Base-by-base conservation (phyloP, 2,329 filamentous ascomycete species). In the Colletotrichum eleusines region DNA sequence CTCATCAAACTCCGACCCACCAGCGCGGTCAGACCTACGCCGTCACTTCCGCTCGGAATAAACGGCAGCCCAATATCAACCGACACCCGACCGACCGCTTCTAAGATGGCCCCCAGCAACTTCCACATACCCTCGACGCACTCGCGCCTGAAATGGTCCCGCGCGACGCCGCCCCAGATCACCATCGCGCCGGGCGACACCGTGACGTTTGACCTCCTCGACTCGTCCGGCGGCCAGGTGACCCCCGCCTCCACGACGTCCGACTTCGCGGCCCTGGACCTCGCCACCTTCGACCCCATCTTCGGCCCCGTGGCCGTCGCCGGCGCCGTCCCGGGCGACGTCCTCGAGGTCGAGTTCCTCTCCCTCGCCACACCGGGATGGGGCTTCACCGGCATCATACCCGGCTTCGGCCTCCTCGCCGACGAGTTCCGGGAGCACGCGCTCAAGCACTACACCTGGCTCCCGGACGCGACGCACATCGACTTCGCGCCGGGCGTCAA, bases 351-450 rank as follows among this genome's bases (percentile, higher is more conserved):
- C 51, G 85, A 88, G 51, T 78, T 88, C 61, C 79, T 87, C 20
- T 79, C 81, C 31, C 78, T 88, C 5, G 73, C 80, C 66, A 80
- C 84, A 6, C 81, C 80, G 3, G 78, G 80, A 64, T 87, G 83
- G 79, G 86, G 86, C 38, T 88, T 85, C 85, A 87, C 85, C 0
- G 84, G 82, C n/a, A 81, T 87, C 38, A 80, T 88, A 60, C 83
- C 83, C 0, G 80, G 79, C 23, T 87, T 87, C 72, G 86, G 86
- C 4, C 80, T 88, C 9, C 75, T 88, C 18, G 77, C 80, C 3
- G 84, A 86, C 58, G 85, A 87, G 57, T 87, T 84, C 65, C 76
- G 80, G 0, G 78, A 82, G 3, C 77, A 81, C 14, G 74, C 76
- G 16, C 77, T 88, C 69, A 85, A 86, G 73, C 84, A 87, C 55